Evolutionary conservation across 2,329 filamentous ascomycete genomes (phyloP), one percentile per base, ranked within the genome.

Genomic region (Colletotrichum tabaci): DNA sequence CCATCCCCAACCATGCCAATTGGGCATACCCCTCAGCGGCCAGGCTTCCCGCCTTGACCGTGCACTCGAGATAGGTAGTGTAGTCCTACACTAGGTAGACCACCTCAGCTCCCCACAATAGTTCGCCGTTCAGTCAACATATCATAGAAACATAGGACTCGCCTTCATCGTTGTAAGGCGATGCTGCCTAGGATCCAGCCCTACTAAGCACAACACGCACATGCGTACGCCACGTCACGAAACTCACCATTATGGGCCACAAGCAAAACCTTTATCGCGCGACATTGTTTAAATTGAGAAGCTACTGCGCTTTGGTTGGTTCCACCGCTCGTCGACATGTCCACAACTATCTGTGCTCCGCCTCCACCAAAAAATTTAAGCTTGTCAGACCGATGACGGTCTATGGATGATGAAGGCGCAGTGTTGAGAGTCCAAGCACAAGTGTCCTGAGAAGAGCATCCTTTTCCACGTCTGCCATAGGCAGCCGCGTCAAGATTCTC

Each of bases 261-360:
- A 35, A 53, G 26, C 18, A 30, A 15, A 56, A 30, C 21, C 53
- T 5, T 2, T 57, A 42, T 15, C 52, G 68, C 68, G 62, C 53
- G 44, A 72, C 40, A 21, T 52, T 66, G 35, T 71, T 35, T 71
- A 52, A 70, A 64, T 70, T 72, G 60, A 57, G n/a, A 69, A 72
- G 50, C 63, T 73, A 73, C 67, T 67, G 47, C 62, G 47, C 67
- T 46, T 72, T 67, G 67, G 62, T 67, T 63, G 60, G 57, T 50
- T 38, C 57, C 53, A 26, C 47, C 38, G 30, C 63, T 47, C 46
- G 23, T 38, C 53, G 38, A 66, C 71, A 44, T 40, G 63, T 40
- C 38, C 18, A 57, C 38, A 72, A 55, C 68, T 61, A 72, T 42
- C 49, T 38, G 53, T 72, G 67, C 67, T 63, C 71, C 63, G 71